Evolutionary conservation across 192 early-diverging fungal genomes (phyloP), one percentile per base, ranked within the genome.

Genomic region (Phlyctochytrium bullatum): DNA sequence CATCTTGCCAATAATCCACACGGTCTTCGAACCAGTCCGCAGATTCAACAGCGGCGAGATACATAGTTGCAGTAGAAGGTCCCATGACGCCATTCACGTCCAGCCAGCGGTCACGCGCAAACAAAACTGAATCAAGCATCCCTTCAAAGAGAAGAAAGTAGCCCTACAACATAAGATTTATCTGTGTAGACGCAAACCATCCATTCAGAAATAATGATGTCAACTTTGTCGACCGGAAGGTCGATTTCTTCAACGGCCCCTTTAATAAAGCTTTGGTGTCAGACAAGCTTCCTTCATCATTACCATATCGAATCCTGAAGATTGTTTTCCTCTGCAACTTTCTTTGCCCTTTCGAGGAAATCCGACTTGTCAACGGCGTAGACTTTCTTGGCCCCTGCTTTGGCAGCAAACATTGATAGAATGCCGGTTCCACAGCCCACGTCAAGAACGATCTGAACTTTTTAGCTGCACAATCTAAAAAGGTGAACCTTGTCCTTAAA

Each of bases 341-440:
- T 75, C 31, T 80, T 76, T 1, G 93, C 92, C 66, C 90, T 91
- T 61, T 89, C 86, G 66, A 95, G 92, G 63, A 95, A 91, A 59
- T 80, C 84, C 28, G 91, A 92, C 75, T 92, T 93, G 67, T 95
- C 93, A 53, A 95, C 91, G 33, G 91, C 83, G 69, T 74, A 78
- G 6, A 88, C 81, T 67, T 88, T 74, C 52, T 83, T 80, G 31
- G 93, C 93, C n/a, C 93, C 93, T 3, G 93, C 85, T 65, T 83
- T 86, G 29, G 92, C 93, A 6, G 91, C 91, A 81, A 95, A 95
- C 93, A 95, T 93, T 58, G 90, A 92, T 27, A 95, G 76, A 52
- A 95, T 95, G 24, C 93, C 93, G 2, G 93, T 95, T 58, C 93
- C 93, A 64, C 93, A 93, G 27, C 93, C 93, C 12, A 95, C 90